A percentile compares a stretch with the other conserved stretches of the same genome.
phyloP scores from a whole-genome alignment of 345 rosid genomes.

The Gossypium rotundifolium region DNA sequence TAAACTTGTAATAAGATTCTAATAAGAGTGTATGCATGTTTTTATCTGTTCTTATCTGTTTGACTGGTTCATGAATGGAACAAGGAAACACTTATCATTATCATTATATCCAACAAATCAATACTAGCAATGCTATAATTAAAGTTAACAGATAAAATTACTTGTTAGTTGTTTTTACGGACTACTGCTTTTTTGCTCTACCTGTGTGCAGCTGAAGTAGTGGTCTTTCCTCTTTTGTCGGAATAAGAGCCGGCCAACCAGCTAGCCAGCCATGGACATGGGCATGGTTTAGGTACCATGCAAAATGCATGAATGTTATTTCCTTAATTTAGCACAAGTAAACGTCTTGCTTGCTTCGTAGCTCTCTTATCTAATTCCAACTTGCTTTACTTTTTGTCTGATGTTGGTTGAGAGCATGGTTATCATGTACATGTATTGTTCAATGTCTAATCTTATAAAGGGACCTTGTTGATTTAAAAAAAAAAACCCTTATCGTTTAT shows the following conservation, averaged over 20 bases:
- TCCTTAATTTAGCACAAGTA: background rate
- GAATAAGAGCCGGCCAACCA: slow-evolving; percentile 13
- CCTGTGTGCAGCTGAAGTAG: slow-evolving; percentile 17
- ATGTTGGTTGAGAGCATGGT: background rate
- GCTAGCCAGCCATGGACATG: background rate
- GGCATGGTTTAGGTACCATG: slow-evolving; percentile 35
- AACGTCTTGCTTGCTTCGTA: background rate
- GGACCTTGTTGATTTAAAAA: too few relatives aligned
- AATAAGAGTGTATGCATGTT: background rate
- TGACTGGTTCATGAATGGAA: background rate
- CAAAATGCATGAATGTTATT: background rate
- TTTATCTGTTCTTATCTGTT: background rate
- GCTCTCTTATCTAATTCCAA: background rate
- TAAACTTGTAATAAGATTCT: background rate
- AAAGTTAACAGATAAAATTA: background rate
- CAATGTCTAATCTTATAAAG: background rate
- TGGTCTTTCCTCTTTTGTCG: background rate
- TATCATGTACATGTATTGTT: background rate
- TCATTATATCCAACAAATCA: background rate
- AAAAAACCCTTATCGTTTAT: too few relatives aligned
- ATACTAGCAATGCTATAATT: background rate
- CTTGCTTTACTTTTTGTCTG: background rate
- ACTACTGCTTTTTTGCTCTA: background rate
- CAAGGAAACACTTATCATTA: background rate
- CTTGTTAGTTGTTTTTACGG: background rate